Evolutionary conservation across 1,139 yeast species (phyloP).

Genomic region (Zygotorulaspora mrakii): DNA sequence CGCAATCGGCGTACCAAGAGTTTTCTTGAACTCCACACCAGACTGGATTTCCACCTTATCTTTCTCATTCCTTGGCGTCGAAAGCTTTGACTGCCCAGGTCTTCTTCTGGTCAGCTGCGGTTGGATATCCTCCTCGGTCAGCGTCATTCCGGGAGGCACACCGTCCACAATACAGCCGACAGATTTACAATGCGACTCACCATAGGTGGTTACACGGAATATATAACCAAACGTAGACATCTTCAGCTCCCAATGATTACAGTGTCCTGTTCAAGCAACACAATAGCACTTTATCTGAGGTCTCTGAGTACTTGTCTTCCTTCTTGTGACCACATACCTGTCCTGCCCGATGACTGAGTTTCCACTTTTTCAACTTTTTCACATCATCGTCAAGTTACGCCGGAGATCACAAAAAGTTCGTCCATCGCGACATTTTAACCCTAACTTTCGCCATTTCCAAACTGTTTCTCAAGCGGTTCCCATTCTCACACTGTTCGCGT

Average conservation of each 20-base stretch:
- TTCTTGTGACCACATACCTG: too few relatives aligned
- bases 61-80: constrained; percentile 94
- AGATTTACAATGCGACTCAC: constrained; percentile 97
- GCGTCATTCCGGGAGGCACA: constrained; percentile 88
- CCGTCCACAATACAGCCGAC: constrained; percentile 99
- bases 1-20: constrained; percentile 93
- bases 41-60: constrained; percentile 90
- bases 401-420: too few relatives aligned
- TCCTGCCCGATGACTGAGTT: too few relatives aligned
- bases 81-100: constrained; percentile 90
- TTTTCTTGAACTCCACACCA: constrained; percentile 87
- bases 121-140: constrained; percentile 84
- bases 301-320: too few relatives aligned
- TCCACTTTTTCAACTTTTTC: too few relatives aligned
- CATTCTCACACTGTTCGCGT: not conserved
- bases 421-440: too few relatives aligned
- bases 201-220: constrained; percentile 86
- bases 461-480: not conserved
- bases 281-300: not conserved
- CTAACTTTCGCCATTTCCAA: constrained; percentile 1
- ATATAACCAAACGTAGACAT: constrained; percentile 66
- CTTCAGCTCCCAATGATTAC: constrained; percentile 1
- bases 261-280: too few relatives aligned
- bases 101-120: constrained; percentile 95
- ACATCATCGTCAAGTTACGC: too few relatives aligned